phyloP scores from a whole-genome alignment of 2,329 filamentous ascomycete genomes.

The Lecanicillium sp. region DNA sequence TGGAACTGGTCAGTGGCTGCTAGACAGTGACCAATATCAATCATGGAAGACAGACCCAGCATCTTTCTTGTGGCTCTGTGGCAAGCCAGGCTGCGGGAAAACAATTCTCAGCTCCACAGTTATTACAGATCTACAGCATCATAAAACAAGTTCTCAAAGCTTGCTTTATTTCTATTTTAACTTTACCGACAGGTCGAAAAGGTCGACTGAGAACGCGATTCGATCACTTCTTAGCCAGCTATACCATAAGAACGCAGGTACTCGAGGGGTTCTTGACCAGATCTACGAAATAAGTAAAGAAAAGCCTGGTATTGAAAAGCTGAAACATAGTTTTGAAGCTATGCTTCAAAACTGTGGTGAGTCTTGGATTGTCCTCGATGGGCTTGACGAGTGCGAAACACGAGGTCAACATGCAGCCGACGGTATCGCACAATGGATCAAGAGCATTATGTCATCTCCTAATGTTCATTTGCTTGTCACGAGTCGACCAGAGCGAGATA shows the following conservation, averaged over 20 bases:
- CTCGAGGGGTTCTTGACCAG: neutral
- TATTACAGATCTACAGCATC: neutral
- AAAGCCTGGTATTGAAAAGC: neutral
- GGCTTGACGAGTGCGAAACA: conserved; percentile 3
- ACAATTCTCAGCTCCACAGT: conserved; percentile 2
- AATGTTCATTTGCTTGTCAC: conserved; percentile 3
- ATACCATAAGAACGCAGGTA: neutral
- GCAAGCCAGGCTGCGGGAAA: conserved; percentile 1
- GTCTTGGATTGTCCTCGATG: conserved; percentile 3
- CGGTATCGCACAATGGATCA: conserved; percentile 1
- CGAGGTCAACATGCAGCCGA: neutral
- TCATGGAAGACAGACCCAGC: neutral
- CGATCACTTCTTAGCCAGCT: conserved; percentile 3
- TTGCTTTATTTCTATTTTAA: conserved; percentile 4
- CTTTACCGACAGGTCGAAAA: neutral
- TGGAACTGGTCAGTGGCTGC: neutral
- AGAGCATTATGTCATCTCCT: neutral
- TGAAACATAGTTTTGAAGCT: neutral
- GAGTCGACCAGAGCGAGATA: conserved; percentile 6
- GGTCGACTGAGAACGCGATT: conserved; percentile 2
- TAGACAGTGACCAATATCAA: conserved; percentile 2
- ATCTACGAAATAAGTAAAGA: neutral
- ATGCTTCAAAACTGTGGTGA: neutral
- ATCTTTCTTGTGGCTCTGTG: conserved; percentile 1
- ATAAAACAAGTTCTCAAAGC: neutral